Evolutionary conservation across 805 yeast species (phyloP), one percentile per base, ranked within the genome.

Genomic region (Candida sakaeoensis): DNA sequence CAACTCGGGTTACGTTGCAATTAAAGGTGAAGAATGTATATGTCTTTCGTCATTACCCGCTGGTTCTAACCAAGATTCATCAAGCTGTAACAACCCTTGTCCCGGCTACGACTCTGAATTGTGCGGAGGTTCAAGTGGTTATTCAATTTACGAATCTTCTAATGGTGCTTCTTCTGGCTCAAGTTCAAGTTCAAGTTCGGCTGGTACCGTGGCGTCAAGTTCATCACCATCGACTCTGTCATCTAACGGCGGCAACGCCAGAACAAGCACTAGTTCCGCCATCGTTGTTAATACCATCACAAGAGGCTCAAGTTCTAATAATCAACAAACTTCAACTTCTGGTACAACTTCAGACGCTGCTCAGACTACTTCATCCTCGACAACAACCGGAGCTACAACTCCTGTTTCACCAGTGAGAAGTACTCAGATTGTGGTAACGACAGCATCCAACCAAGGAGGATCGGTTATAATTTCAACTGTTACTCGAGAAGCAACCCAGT

Each of bases 91-190:
- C 42, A 58, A 58, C 8, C 26, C 44, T 14, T 68, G 74, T 45
- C 57, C 54, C 35, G 73, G 73, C 12, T 68, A 57, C 45, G 56
- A 52, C 14, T 16, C 31, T 3, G 68, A 65, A 42, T 55, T 52
- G 17, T 68, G 74, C 46, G 74, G 74, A 24, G 73, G 72, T 3
- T 21, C 36, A 26, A 52, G 51, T 23, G 63, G 58, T 45, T 60
- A 61, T 39, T 48, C 61, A 42, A 54, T 68, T 7, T 68, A 57
- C 42, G 47, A 36, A 27, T 14, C 41, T 23, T 32, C 35, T 23
- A 29, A 50, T 17, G 8, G 40, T 3, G 18, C 45, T 3, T 6
- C 9, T 21, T 26, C 29, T 26, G 9, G 29, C 6, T 26, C 29
- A 10, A 8, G 18, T 28, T 28, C 32, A 5, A 28, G 32, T 15